Evolutionary conservation across 352 stramenopile species (phyloP).

Genomic region (Plasmopara viticola): DNA sequence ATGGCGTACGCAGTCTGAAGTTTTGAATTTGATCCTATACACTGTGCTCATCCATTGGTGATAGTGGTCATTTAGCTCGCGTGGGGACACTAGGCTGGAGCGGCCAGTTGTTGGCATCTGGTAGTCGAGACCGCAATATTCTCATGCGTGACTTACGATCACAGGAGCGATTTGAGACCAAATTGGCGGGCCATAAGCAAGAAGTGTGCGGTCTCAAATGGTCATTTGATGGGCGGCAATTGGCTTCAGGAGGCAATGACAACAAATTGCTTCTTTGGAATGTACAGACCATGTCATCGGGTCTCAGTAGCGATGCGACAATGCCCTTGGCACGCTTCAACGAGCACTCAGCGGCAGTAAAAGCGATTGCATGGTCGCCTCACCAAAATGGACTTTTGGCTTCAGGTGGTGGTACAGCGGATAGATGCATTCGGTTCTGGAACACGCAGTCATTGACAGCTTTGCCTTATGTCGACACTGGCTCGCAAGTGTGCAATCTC

Average conservation of each 20-base stretch:
- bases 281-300: slow-evolving; percentile 45
- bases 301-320: slow-evolving; percentile 22
- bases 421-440: slow-evolving; percentile 97
- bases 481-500: slow-evolving; percentile 96
- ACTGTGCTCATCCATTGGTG: background rate
- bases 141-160: slow-evolving; percentile 89
- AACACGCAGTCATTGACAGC: slow-evolving; percentile 90
- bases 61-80: slow-evolving; percentile 84
- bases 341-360: slow-evolving; percentile 95
- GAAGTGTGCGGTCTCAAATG: slow-evolving; percentile 96
- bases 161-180: slow-evolving; percentile 44
- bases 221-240: slow-evolving; percentile 90
- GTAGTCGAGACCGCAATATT: slow-evolving; percentile 92
- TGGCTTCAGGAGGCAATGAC: slow-evolving; percentile 95
- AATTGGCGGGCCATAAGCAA: slow-evolving; percentile 68
- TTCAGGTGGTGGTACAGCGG: slow-evolving; percentile 93
- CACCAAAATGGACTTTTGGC: slow-evolving; percentile 95
- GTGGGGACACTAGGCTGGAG: slow-evolving; percentile 93
- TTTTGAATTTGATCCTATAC: background rate
- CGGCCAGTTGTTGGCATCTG: slow-evolving; percentile 84
- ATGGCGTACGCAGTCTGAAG: slow-evolving; percentile 54
- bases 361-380: slow-evolving; percentile 96
- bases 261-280: slow-evolving; percentile 98
- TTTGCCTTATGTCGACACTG: slow-evolving; percentile 93
- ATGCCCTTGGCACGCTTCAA: slow-evolving; percentile 87